Conservation (phyloP, 2,329 filamentous ascomycete species). For the Fusarium proliferatum region DNA sequence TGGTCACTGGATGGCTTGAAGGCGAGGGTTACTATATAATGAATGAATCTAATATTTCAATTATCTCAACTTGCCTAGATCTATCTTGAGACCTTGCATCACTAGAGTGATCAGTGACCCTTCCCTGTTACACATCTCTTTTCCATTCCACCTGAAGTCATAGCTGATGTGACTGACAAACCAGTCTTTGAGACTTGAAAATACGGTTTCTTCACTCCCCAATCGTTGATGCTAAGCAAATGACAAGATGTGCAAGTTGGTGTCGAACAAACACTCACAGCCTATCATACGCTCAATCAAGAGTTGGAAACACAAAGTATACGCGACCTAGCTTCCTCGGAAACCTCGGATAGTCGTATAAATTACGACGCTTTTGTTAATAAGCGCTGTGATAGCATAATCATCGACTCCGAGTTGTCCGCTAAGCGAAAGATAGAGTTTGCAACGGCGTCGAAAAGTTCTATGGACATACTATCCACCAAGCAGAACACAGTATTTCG, state of each 20-base stretch:
- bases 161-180: conserved; percentile 4
- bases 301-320: neutral
- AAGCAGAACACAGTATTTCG: neutral
- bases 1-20: conserved; percentile 20
- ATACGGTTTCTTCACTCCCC: conserved; percentile 35
- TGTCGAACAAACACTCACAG: neutral
- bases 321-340: neutral
- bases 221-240: neutral
- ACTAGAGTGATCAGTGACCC: neutral
- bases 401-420: neutral
- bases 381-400: neutral
- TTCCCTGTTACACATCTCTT: neutral
- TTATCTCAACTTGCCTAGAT: neutral
- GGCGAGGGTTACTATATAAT: neutral
- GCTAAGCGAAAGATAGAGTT: conserved; percentile 21
- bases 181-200: conserved; percentile 1
- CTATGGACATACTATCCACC: conserved; percentile 5
- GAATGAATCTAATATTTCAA: neutral
- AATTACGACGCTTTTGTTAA: neutral
- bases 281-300: neutral
- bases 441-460: conserved; percentile 2
- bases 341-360: neutral
- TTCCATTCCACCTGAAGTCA: neutral
- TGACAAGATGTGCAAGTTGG: neutral
- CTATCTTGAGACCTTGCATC: neutral